Base-by-base conservation (phyloP, 2,329 filamentous ascomycete genomes). In the Aspergillus fumigatiaffinis region DNA sequence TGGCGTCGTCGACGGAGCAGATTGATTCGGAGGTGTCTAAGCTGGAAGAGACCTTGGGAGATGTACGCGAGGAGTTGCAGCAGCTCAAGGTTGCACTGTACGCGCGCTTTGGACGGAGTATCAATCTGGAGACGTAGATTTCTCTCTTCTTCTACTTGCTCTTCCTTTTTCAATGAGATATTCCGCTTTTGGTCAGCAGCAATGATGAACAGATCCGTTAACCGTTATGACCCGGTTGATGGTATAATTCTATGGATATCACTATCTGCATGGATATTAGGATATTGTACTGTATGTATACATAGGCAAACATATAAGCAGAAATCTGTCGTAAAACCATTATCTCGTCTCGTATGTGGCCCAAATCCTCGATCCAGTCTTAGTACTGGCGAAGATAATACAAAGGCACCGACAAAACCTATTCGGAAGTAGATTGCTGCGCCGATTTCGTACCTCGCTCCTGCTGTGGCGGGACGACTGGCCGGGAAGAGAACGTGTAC, bases 91-190 rank as follows among this genome's bases (percentile, higher is more conserved):
- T 96, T 58, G 87, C 90, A 60, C 79, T 99, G 60, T 99, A 99
- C 77, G 92, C 92, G 35, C 86, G 95, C 60, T 99, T 99, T 77
- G 94, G 94, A 55, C 87, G 90, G 75, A 96, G 92, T 74, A 99
- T 99, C 81, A 99, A 99, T 77, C 82, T 97, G 63, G 94, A 99
- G 77, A 91, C 89, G 66, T 94, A 80, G 83, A 26, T 54, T 32
- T 32, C 21, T 9, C 25, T 28, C 17, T 23, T 26, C 10, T 54
- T 28, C 53, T 35, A 35, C 32, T 35, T 17, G 12, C 50, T 14
- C 58, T 23, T 54, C 44, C 50, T 55, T 54, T 6, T 28, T 55
- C 55, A 38, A 20, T 26, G 10, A 23, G 14, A 21, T 48, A 17
- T 55, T 55, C 29, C n/a, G 49, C 20, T 23, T 25, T 44, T 41